Conservation (phyloP, 495 filamentous ascomycete genomes). For the Penicillium daleae region DNA sequence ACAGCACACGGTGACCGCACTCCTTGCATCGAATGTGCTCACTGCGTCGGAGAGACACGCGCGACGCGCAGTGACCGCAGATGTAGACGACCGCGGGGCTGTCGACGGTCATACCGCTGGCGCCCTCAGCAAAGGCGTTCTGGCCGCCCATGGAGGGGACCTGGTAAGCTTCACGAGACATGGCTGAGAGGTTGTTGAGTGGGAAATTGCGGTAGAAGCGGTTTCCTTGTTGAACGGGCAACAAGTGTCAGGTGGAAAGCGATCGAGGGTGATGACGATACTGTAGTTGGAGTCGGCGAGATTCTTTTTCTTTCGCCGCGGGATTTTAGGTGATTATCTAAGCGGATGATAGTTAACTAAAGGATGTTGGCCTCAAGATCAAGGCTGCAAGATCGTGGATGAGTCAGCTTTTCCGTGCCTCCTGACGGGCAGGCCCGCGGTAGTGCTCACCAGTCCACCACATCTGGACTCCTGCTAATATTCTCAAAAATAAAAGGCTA, state of each 20-base stretch:
- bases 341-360: not conserved
- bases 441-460: no score
- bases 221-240: not conserved
- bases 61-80: conserved; percentile 90
- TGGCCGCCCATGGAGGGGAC: conserved; percentile 45
- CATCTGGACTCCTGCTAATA: no score
- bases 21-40: conserved; percentile 94
- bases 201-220: not conserved
- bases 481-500: no score
- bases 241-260: not conserved
- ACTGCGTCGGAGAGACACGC: conserved; percentile 77
- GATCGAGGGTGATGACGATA: not conserved
- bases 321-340: conserved; percentile 11
- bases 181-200: conserved; percentile 20
- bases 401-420: no score
- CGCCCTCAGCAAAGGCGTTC: conserved; percentile 43
- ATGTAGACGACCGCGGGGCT: conserved; percentile 72
- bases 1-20: conserved; percentile 93
- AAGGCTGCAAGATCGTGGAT: no score
- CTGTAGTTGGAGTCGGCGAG: conserved; percentile 15
- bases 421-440: no score
- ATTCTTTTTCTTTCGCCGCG: conserved; percentile 27
- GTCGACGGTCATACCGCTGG: conserved; percentile 37
- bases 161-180: conserved; percentile 57
- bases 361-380: no score